Percentiles rank a stretch among this genome's conserved stretches.
These are phyloP conservation scores for Xerocomus brunneocitrinus DNA, from an alignment of 768 basidiomycete genomes.

Conservation along the genomic window DNA sequence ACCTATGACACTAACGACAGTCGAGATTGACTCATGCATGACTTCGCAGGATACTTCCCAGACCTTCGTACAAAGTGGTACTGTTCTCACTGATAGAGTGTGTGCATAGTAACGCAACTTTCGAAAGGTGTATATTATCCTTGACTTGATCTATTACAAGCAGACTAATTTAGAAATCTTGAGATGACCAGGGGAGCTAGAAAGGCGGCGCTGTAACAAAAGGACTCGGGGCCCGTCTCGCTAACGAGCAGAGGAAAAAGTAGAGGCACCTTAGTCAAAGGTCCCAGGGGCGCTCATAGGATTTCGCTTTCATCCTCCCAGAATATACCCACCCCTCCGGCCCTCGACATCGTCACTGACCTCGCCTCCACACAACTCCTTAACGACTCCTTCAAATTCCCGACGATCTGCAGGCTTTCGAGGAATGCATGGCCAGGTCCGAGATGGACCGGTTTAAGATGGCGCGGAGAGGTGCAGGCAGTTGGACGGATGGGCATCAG, in stretches of 20 bases:
- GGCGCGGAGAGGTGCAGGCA: conserved; percentile 11
- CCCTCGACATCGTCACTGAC: neutral
- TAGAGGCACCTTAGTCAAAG: conserved; percentile 2
- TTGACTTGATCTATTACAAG: too few relatives aligned
- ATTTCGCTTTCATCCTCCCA: conserved; percentile 27
- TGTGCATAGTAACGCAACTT: too few relatives aligned
- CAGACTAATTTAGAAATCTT: too few relatives aligned
- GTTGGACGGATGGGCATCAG: conserved; percentile 10
- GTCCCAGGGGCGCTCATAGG: neutral
- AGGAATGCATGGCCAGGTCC: conserved; percentile 51
- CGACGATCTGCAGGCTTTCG: conserved; percentile 43
- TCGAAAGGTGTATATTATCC: too few relatives aligned
- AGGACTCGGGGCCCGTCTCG: neutral
- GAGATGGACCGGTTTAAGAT: conserved; percentile 27
- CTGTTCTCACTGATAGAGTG: too few relatives aligned
- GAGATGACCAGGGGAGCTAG: too few relatives aligned
- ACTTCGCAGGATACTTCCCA: conserved; percentile 16
- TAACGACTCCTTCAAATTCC: conserved; percentile 39
- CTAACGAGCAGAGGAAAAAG: neutral
- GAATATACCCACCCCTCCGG: conserved; percentile 15
- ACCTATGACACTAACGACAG: neutral
- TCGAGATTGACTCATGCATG: neutral
- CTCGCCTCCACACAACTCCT: conserved; percentile 29
- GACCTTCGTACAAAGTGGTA: neutral
- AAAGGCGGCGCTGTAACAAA: neutral